phyloP scores from a whole-genome alignment of 352 stramenopile genomes.

The Blastocystis sp. region DNA sequence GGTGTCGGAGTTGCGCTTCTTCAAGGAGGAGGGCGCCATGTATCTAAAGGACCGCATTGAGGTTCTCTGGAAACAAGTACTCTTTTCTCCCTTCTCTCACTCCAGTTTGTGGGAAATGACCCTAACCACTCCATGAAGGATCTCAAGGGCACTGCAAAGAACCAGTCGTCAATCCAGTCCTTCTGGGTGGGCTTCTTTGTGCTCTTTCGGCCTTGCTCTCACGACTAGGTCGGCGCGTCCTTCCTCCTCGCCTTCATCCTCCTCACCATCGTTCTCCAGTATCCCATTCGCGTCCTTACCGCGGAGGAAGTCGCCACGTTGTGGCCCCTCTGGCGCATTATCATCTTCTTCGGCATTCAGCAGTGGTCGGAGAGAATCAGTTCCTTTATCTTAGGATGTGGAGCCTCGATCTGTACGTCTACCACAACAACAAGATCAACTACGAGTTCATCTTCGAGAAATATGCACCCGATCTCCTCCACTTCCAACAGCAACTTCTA shows the following conservation, averaged over 20 bases:
- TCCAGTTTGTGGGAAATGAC: neutral
- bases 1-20: conserved; percentile 11
- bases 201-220: neutral
- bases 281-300: neutral
- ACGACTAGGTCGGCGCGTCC: neutral
- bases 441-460: conserved; percentile 50
- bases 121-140: neutral
- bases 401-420: conserved; percentile 49
- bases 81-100: neutral
- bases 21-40: neutral
- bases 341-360: neutral
- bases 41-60: neutral
- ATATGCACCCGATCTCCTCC: conserved; percentile 37
- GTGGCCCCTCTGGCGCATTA: neutral
- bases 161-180: neutral
- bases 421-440: conserved; percentile 44
- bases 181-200: conserved; percentile 39
- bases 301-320: neutral
- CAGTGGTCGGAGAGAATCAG: neutral
- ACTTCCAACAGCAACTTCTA: conserved; percentile 44
- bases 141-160: neutral
- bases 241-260: neutral
- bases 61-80: conserved; percentile 5
- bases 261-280: conserved; percentile 5
- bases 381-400: conserved; percentile 41